Base-by-base conservation (phyloP, 2,329 filamentous ascomycete genomes). In the Xylariaceae sp. region DNA sequence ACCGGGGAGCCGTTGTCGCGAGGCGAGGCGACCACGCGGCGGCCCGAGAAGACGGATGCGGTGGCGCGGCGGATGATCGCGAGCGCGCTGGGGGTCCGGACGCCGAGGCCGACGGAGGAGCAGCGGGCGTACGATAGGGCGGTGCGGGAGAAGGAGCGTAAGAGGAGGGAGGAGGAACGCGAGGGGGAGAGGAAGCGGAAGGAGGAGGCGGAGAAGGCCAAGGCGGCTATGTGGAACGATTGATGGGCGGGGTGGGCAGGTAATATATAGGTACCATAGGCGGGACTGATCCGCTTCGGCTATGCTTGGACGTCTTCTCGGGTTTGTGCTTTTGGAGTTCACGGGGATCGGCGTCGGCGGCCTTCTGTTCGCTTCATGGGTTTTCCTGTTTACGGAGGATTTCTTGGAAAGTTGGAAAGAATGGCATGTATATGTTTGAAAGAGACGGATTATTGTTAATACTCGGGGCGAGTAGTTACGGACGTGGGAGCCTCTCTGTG, bases 21-120 rank as follows among this genome's bases (percentile, higher is more conserved):
- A 51, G 20, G 48, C 18, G 49, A 10, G 41, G 12, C 29, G 45
- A 42, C 1, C 20, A n/a, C n/a, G n/a, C 20, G 29, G 19, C 57
- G 50, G 40, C 93, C 92, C 0, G 93, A 96, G 75, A 99, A 96
- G 79, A 96, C 93, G 60, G 96, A 96, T 59, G 91, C 92, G 0
- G 91, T 96, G 40, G 95, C 95, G 4, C 85, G 89, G 59, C 81
- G 95, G 56, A 82, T 99, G 84, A 98, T 99, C 71, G 92, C 91
- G 0, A 90, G 89, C 2, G 92, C 90, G 0, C 77, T 98, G 63
- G 95, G 95, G 0, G 84, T 97, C 52, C 86, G 87, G 68, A 86
- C 88, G 32, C 91, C 91, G 29, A 89, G 85, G 77, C 84, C 88
- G 72, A 97, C 91, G 1, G 91, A 96, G 60, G 93, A 97, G 75